Conservation (phyloP, 345 rosid genomes). For the Moricandia arvensis region DNA sequence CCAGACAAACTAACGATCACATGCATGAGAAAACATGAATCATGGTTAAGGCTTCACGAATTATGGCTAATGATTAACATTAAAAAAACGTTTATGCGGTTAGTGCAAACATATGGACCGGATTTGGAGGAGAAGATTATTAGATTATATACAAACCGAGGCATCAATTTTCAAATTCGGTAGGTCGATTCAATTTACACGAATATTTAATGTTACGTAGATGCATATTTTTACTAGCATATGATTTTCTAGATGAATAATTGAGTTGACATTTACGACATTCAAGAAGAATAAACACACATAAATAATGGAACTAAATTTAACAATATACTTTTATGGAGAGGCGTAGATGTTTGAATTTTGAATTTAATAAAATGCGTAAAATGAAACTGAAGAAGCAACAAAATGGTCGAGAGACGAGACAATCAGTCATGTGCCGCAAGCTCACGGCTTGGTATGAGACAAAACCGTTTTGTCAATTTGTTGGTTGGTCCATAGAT, state of each 20-base stretch:
- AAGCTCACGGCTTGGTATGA: conserved; percentile 23
- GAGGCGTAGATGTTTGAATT: conserved; percentile 16
- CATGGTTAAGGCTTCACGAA: not conserved
- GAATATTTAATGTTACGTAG: not conserved
- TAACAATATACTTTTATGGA: not conserved
- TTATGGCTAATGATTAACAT: not conserved
- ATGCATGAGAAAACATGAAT: conserved; percentile 17
- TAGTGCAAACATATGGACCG: conserved; percentile 18
- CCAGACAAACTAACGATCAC: conserved; percentile 21
- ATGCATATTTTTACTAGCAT: conserved; percentile 9
- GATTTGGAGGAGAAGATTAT: conserved; percentile 17
- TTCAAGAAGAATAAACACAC: conserved; percentile 24
- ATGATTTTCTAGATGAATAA: conserved; percentile 33
- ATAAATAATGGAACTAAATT: conserved; percentile 3
- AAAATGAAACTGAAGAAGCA: conserved; percentile 15
- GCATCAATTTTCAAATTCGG: not conserved
- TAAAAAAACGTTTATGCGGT: not conserved
- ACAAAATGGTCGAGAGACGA: conserved; percentile 24
- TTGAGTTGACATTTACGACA: conserved; percentile 28
- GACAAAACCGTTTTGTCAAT: conserved; percentile 36
- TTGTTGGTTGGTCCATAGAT: conserved; percentile 28
- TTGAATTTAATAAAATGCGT: conserved; percentile 24
- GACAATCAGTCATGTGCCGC: conserved; percentile 29
- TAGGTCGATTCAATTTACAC: conserved; percentile 13
- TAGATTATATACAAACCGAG: not conserved